Evolutionary conservation across 345 rosid genomes (phyloP).

Genomic region (Atalantia buxifolia): DNA sequence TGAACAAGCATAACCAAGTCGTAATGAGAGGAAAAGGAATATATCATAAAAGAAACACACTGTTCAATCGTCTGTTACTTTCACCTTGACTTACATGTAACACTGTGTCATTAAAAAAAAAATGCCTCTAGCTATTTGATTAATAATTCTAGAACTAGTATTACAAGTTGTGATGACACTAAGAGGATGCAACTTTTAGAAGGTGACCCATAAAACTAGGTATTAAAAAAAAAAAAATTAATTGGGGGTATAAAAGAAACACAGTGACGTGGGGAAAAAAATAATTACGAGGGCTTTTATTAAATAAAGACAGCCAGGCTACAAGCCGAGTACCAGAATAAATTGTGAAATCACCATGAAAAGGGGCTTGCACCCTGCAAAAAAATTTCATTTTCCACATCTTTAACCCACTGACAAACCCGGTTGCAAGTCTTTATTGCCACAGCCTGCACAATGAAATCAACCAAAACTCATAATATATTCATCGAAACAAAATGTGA

Average conservation of each 20-base stretch:
- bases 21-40: background rate
- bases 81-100: background rate
- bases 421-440: constrained; percentile 93
- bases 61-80: background rate
- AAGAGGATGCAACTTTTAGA: background rate
- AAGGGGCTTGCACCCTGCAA: constrained; percentile 97
- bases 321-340: constrained; percentile 26
- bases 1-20: background rate
- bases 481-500: background rate
- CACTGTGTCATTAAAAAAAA: background rate
- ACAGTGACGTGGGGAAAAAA: background rate
- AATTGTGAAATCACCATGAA: constrained; percentile 64
- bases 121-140: background rate
- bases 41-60: background rate
- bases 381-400: constrained; percentile 92
- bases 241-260: background rate
- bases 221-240: too few species aligned
- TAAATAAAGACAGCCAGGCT: constrained; percentile 26
- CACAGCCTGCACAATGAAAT: constrained; percentile 49
- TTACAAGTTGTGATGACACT: background rate
- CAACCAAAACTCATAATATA: background rate
- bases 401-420: constrained; percentile 93
- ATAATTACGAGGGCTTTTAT: constrained; percentile 10
- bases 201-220: background rate
- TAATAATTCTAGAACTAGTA: background rate